phyloP scores from a whole-genome alignment of 768 basidiomycete genomes.

The Suillus spraguei region DNA sequence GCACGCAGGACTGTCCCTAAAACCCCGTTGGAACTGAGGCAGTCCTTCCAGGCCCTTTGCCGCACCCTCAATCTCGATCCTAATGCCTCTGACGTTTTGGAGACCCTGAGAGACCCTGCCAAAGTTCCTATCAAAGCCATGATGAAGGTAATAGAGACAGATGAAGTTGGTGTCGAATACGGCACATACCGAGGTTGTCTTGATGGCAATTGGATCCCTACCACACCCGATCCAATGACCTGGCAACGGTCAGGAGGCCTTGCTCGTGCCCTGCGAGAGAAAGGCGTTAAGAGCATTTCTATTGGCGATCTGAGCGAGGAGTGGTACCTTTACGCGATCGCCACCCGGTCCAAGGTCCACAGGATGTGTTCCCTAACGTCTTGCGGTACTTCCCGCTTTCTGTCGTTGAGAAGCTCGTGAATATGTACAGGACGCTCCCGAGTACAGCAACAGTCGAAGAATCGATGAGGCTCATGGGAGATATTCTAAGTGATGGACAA shows the following conservation, averaged over 20 bases:
- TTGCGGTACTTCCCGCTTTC: constrained; percentile 59
- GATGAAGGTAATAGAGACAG: constrained; percentile 59
- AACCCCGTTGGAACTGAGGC: constrained; percentile 55
- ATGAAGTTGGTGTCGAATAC: constrained; percentile 49
- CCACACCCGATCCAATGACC: constrained; percentile 57
- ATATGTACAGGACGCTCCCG: constrained; percentile 44
- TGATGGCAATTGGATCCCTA: constrained; percentile 59
- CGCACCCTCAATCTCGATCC: constrained; percentile 57
- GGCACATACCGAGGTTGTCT: constrained; percentile 73
- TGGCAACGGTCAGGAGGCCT: constrained; percentile 69
- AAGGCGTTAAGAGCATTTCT: constrained; percentile 62
- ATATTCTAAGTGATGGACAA: constrained; percentile 61
- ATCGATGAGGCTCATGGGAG: constrained; percentile 51
- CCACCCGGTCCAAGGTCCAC: constrained; percentile 54
- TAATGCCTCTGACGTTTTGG: constrained; percentile 47
- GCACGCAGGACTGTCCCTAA: constrained; percentile 55
- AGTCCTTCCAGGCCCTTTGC: constrained; percentile 69
- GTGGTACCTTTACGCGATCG: constrained; percentile 78
- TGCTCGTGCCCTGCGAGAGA: constrained; percentile 51
- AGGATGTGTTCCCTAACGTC: constrained; percentile 60
- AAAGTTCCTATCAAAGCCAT: constrained; percentile 53
- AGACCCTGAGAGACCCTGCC: constrained; percentile 49
- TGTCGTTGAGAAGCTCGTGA: constrained; percentile 48
- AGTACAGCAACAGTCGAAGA: constrained; percentile 46
- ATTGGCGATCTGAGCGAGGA: constrained; percentile 75